A percentile compares a stretch with the other conserved stretches of the same genome.
Evolutionary conservation across 805 yeast species (phyloP).

Genomic region (Schwanniomyces polymorphus): DNA sequence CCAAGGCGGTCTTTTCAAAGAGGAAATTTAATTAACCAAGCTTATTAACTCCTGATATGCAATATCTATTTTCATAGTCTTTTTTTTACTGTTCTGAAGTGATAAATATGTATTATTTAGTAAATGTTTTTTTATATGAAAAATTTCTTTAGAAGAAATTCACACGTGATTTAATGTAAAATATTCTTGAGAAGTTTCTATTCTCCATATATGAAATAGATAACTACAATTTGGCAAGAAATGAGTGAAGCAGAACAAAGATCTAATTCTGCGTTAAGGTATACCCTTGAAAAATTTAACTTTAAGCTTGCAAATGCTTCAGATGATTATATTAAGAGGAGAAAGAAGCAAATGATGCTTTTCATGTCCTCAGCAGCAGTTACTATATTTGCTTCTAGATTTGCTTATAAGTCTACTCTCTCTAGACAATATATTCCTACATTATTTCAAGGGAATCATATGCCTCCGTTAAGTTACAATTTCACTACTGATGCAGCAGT

Average conservation of each 20-base stretch:
- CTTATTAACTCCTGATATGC: too few species aligned
- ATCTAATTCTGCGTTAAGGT: not conserved
- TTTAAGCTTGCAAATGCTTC: slow-evolving; percentile 37
- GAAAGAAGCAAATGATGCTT: slow-evolving; percentile 68
- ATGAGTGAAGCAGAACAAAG: not conserved
- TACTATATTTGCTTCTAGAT: slow-evolving; percentile 68
- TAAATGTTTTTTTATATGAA: not conserved
- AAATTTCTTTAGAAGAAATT: not conserved
- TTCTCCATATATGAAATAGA: not conserved
- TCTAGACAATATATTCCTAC: slow-evolving; percentile 74
- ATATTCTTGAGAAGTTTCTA: not conserved
- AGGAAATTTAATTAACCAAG: slow-evolving; percentile 28
- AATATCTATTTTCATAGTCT: not conserved
- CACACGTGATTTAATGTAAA: not conserved
- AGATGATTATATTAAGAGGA: slow-evolving; percentile 55
- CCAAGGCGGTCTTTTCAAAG: slow-evolving; percentile 41
- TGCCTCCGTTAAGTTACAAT: slow-evolving; percentile 75
- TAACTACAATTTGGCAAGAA: not conserved
- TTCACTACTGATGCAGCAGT: slow-evolving; percentile 80
- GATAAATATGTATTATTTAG: slow-evolving; percentile 1
- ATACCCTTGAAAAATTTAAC: slow-evolving; percentile 9
- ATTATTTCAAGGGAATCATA: slow-evolving; percentile 80
- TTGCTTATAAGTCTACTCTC: slow-evolving; percentile 73
- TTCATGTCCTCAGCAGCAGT: slow-evolving; percentile 73
- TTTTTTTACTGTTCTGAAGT: not conserved